Conservation (phyloP, 2,329 filamentous ascomycete species). For the Sporothrix inflata region DNA sequence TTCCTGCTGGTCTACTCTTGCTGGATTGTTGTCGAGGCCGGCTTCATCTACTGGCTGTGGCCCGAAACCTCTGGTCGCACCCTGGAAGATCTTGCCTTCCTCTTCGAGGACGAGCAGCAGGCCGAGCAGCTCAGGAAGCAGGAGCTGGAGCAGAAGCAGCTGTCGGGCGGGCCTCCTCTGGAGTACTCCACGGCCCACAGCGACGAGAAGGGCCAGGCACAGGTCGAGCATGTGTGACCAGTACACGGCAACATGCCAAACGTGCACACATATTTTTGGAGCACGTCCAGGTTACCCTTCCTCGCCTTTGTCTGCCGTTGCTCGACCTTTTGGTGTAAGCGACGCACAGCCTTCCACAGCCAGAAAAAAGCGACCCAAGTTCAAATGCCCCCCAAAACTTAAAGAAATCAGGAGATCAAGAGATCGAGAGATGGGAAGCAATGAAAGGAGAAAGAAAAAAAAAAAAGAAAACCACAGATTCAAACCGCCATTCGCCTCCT, state of each 20-base stretch:
- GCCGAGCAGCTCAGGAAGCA: slow-evolving; percentile 12
- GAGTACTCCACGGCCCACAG: slow-evolving; percentile 1
- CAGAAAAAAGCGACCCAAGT: background rate
- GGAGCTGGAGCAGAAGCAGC: background rate
- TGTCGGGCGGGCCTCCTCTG: background rate
- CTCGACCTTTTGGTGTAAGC: background rate
- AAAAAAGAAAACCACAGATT: background rate
- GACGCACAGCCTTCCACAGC: background rate
- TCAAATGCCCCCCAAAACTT: background rate
- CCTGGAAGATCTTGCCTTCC: slow-evolving; percentile 40
- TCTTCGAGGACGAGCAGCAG: slow-evolving; percentile 27
- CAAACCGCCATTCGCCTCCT: background rate
- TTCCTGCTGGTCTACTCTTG: slow-evolving; percentile 40
- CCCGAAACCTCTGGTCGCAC: slow-evolving; percentile 39
- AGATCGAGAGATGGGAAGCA: background rate
- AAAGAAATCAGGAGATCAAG: background rate
- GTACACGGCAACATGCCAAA: background rate
- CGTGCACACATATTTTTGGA: background rate
- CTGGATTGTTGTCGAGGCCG: slow-evolving; percentile 42
- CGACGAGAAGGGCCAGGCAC: background rate
- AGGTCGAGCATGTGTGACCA: slow-evolving; percentile 7
- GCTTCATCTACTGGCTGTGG: slow-evolving; percentile 41
- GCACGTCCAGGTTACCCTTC: background rate
- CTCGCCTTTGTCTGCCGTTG: background rate
- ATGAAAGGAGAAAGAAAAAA: background rate